phyloP scores from a whole-genome alignment of 306 rosid genomes.

The Comarum palustre region DNA sequence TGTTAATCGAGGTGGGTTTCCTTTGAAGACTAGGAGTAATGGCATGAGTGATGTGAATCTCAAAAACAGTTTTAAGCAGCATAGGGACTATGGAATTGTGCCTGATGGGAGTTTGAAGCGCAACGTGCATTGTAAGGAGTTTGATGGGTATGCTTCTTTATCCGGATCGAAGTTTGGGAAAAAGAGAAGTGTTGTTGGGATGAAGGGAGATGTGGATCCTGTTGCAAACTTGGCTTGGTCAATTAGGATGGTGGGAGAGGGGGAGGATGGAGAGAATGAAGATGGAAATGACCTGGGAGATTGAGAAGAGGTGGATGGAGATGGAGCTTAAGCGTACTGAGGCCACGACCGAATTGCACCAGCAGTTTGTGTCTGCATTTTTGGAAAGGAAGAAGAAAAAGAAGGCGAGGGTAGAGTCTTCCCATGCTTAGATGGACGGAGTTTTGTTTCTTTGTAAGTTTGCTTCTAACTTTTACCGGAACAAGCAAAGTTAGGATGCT shows the following conservation, averaged over 20 bases:
- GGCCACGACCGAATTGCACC: not conserved
- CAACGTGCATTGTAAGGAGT: not conserved
- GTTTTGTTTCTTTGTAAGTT: not conserved
- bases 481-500: not conserved
- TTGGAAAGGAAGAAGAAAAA: not conserved
- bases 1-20: not conserved
- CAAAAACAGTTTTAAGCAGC: not conserved
- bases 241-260: not conserved
- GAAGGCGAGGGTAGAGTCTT: not conserved
- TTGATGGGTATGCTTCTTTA: not conserved
- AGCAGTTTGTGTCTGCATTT: not conserved
- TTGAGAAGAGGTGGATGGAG: constrained; percentile 7
- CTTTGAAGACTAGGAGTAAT: not conserved
- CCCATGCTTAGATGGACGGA: not conserved
- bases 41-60: not conserved
- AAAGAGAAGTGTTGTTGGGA: constrained; percentile 1
- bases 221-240: not conserved
- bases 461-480: not conserved
- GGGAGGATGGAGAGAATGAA: constrained; percentile 5
- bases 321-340: not conserved
- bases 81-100: not conserved
- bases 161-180: not conserved
- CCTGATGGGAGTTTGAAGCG: not conserved
- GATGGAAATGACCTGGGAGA: constrained; percentile 2
- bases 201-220: not conserved